These are phyloP conservation scores for Zostera marina DNA, from an alignment of 116 monocot species.

Conservation along the genomic window DNA sequence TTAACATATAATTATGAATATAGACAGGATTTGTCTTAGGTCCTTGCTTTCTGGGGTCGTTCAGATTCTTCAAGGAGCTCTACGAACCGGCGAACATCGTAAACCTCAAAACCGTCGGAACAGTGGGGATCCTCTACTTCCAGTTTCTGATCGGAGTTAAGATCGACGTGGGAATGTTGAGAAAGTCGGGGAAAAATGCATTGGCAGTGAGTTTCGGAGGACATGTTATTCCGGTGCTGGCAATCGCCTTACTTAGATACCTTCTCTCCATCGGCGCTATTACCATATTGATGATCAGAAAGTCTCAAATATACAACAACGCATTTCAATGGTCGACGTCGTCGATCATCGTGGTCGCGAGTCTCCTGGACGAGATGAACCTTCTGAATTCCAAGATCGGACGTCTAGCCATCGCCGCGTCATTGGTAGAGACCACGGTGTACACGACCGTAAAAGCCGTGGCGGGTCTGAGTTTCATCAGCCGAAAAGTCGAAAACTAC, in stretches of 20 bases:
- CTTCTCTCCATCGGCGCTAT: neutral
- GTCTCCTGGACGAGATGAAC: constrained; percentile 30
- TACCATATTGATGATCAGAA: neutral
- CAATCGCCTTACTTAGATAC: neutral
- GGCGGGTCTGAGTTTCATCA: neutral
- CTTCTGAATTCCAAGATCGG: constrained; percentile 61
- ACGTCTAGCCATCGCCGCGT: constrained; percentile 32
- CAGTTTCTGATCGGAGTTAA: constrained; percentile 5
- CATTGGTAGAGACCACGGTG: constrained; percentile 18
- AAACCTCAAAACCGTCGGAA: neutral
- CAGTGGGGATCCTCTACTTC: neutral
- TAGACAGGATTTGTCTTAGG: constrained; percentile 6
- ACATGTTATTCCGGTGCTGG: neutral
- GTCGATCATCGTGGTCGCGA: constrained; percentile 24
- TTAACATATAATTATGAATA: no score
- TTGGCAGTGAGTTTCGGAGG: neutral
- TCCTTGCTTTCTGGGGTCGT: neutral
- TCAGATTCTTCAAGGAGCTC: neutral
- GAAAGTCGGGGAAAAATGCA: neutral
- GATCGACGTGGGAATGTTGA: constrained; percentile 3
- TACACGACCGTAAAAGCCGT: constrained; percentile 15
- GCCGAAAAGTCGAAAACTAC: neutral
- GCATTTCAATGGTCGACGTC: constrained; percentile 12
- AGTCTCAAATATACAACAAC: neutral
- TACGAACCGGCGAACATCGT: neutral